Percentiles rank a stretch among this genome's conserved stretches.
phyloP scores from a whole-genome alignment of 148 eudicot genomes.

The Chenopodium berlandieri region DNA sequence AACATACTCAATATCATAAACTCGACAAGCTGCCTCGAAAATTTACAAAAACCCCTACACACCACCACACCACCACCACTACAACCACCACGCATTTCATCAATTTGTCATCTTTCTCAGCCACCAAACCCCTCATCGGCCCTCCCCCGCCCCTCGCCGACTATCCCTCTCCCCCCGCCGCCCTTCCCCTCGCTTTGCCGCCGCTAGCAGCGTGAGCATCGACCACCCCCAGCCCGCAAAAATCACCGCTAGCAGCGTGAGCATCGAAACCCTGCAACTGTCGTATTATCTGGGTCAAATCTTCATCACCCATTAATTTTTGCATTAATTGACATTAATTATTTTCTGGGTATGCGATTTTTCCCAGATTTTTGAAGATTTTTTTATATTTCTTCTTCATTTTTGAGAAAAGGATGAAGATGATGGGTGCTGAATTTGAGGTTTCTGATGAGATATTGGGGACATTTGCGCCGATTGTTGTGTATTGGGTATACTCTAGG shows the following conservation, averaged over 20 bases:
- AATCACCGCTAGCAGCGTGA: no score
- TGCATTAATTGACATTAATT: neutral
- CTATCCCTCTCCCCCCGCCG: no score
- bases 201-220: no score
- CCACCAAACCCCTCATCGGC: no score
- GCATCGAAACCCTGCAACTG: neutral
- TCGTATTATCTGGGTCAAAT: neutral
- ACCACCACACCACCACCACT: no score
- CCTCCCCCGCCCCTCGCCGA: no score
- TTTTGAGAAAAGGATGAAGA: neutral
- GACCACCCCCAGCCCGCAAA: no score
- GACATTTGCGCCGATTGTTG: slow-evolving; percentile 65
- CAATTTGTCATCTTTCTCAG: no score
- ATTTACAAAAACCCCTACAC: neutral
- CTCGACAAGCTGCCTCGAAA: neutral
- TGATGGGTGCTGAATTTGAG: slow-evolving; percentile 32
- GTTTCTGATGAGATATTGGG: slow-evolving; percentile 76
- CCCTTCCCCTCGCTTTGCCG: no score
- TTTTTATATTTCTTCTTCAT: neutral
- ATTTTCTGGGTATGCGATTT: slow-evolving; percentile 19
- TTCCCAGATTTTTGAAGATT: neutral
- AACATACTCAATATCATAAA: neutral
- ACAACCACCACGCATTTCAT: no score
- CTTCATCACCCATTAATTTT: neutral
- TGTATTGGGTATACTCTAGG: slow-evolving; percentile 87